phyloP scores from a whole-genome alignment of 2,329 filamentous ascomycete species.

The Geosmithia putterillii region DNA sequence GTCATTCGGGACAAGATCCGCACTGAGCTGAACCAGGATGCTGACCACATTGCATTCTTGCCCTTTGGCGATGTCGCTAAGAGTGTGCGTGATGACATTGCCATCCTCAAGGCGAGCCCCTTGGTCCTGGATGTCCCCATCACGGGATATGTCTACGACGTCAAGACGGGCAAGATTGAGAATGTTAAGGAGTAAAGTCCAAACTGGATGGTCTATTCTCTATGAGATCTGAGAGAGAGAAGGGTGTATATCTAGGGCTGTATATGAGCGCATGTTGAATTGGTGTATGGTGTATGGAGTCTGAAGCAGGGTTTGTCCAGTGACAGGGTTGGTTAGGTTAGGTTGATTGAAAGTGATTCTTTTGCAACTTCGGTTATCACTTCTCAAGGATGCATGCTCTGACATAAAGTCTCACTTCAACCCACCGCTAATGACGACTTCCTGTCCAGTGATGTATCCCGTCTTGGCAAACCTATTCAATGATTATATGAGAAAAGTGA shows the following conservation, averaged over 20 bases:
- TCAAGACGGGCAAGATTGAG: constrained; percentile 52
- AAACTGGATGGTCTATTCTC: too few relatives aligned
- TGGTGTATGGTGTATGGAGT: too few relatives aligned
- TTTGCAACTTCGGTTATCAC: too few relatives aligned
- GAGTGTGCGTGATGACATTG: constrained; percentile 55
- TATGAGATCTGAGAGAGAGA: too few relatives aligned
- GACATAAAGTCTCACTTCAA: constrained; percentile 8
- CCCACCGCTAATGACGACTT: constrained; percentile 9
- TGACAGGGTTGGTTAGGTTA: too few relatives aligned
- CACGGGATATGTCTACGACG: constrained; percentile 68
- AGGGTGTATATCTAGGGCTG: too few relatives aligned
- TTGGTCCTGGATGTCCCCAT: constrained; percentile 50
- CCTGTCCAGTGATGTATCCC: constrained; percentile 11
- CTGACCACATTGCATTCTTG: constrained; percentile 47
- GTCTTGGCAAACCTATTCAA: constrained; percentile 3
- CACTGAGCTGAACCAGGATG: constrained; percentile 42
- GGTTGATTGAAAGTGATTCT: too few relatives aligned
- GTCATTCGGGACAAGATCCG: constrained; percentile 43
- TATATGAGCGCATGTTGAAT: too few relatives aligned
- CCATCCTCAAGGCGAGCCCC: constrained; percentile 44
- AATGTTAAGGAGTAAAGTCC: constrained; percentile 12
- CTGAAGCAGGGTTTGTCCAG: too few relatives aligned
- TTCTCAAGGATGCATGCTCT: too few relatives aligned
- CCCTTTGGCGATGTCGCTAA: constrained; percentile 51
- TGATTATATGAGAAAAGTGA: not conserved